Base-by-base conservation (phyloP, 2,329 filamentous ascomycete genomes). In the Fusarium siculi region DNA sequence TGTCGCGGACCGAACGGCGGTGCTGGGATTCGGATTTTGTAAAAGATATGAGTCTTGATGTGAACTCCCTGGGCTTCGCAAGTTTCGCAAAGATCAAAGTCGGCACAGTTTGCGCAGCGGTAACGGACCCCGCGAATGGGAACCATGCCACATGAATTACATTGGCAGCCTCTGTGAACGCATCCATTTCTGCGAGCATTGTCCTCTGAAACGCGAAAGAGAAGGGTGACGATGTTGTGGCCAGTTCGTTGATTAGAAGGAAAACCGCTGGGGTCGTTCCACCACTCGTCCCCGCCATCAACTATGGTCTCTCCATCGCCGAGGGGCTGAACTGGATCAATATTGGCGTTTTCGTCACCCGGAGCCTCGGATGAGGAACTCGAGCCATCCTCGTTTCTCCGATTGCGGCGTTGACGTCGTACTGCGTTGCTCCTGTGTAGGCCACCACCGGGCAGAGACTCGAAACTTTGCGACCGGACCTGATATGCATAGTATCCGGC, bases 191-290 rank as follows among this genome's bases (percentile, higher is more conserved):
- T 89, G 63, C 92, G 90, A 3, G 95, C 94, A 79, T 97, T 95
- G 74, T 98, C 95, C 81, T 98, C 95, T 0, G 95, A 97, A 52
- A 98, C 97, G 66, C 95, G 90, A 79, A 97, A 98, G 2, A 98
- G 87, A 5, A 98, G 86, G 70, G 91, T 93, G 50, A 97, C 92
- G 54, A 97, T 91, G 68, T 95, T 95, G 78, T 96, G 93, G 11
- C 93, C 93, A 39, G 85, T 88, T 64, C 86, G 85, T 68, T 86
- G 85, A 37, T 84, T 79, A 36, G 84, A 79, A 62, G 84, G 80
- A 63, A 81, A 80, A 21, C 79, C 80, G 62, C 76, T 70, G 42
- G 80, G 77, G 28, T 88, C 86, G 67, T 87, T 86, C 81, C 84
- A 88, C 87, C 87, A 89, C 65, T 87, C 86, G 56, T 87, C 85